A percentile compares a stretch with the other conserved stretches of the same genome.
phyloP scores from a whole-genome alignment of 1,284 basidiomycete species.

The Pseudozyma pruni region DNA sequence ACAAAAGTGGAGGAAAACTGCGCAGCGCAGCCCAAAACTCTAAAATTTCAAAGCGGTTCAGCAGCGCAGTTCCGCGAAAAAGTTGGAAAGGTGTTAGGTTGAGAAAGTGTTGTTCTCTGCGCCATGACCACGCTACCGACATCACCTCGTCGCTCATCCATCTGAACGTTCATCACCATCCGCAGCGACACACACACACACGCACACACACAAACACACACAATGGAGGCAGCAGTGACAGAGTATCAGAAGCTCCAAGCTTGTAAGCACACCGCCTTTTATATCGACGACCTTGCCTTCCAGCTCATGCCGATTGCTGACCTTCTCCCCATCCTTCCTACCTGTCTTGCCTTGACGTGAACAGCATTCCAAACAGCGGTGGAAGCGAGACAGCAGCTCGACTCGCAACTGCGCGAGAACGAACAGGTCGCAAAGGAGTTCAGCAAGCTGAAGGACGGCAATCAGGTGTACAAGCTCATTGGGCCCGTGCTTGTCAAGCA shows the following conservation, averaged over 20 bases:
- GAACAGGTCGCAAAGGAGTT: slow-evolving; percentile 95
- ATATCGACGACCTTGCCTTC: no score
- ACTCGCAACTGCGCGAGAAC: slow-evolving; percentile 86
- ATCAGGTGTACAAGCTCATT: slow-evolving; percentile 89
- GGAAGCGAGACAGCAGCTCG: slow-evolving; percentile 59
- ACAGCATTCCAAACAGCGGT: slow-evolving; percentile 54
- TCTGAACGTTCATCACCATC: no score
- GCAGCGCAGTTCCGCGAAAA: no score
- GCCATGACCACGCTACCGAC: not conserved
- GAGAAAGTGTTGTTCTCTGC: slow-evolving; percentile 2
- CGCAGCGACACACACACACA: not conserved
- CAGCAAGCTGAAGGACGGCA: slow-evolving; percentile 77
- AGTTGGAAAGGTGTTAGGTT: no score
- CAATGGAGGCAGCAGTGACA: slow-evolving; percentile 43
- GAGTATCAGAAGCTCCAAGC: slow-evolving; percentile 53
- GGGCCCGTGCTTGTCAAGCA: slow-evolving; percentile 92
- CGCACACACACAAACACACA: slow-evolving; percentile 8
- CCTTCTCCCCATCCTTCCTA: not conserved
- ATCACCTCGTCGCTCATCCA: not conserved
- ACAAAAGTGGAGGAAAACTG: slow-evolving; percentile 1
- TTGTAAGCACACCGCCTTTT: slow-evolving; percentile 19
- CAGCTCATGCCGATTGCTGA: no score
- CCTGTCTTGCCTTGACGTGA: not conserved
- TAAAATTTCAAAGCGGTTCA: no score
- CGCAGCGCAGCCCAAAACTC: no score